phyloP scores from a whole-genome alignment of 306 rosid species.

The Ormosia semicastrata region DNA sequence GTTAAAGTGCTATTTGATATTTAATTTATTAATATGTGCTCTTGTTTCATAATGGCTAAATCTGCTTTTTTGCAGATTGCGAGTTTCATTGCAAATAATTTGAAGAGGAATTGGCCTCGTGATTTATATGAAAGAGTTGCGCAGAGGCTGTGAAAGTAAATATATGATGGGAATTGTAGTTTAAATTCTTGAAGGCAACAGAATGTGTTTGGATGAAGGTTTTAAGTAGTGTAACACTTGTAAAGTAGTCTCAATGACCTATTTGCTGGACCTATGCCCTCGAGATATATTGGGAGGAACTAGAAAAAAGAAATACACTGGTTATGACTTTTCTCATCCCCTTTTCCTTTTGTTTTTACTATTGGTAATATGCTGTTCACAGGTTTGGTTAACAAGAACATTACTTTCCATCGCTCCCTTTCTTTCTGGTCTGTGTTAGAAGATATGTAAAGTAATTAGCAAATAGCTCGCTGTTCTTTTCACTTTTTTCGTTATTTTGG shows the following conservation, averaged over 20 bases:
- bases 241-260: conserved; percentile 23
- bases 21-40: not conserved
- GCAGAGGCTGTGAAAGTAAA: conserved; percentile 65
- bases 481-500: not conserved
- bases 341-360: not conserved
- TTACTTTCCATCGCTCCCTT: not conserved
- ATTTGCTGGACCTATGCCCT: not conserved
- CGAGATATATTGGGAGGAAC: not conserved
- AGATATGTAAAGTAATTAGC: not conserved
- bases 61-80: conserved; percentile 69
- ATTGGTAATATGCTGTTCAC: not conserved
- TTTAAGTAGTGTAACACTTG: conserved; percentile 20
- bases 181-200: conserved; percentile 7
- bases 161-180: not conserved
- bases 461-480: not conserved
- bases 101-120: conserved; percentile 87
- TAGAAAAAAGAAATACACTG: not conserved
- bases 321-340: not conserved
- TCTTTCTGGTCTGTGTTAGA: not conserved
- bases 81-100: conserved; percentile 82
- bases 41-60: conserved; percentile 6
- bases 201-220: conserved; percentile 2
- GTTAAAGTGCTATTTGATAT: not conserved
- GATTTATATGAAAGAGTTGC: conserved; percentile 93
- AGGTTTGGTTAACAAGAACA: conserved; percentile 2